A percentile compares a stretch with the other conserved stretches of the same genome.
Evolutionary conservation across 1,139 yeast genomes (phyloP).

Genomic region (Blastobotrys apis): DNA sequence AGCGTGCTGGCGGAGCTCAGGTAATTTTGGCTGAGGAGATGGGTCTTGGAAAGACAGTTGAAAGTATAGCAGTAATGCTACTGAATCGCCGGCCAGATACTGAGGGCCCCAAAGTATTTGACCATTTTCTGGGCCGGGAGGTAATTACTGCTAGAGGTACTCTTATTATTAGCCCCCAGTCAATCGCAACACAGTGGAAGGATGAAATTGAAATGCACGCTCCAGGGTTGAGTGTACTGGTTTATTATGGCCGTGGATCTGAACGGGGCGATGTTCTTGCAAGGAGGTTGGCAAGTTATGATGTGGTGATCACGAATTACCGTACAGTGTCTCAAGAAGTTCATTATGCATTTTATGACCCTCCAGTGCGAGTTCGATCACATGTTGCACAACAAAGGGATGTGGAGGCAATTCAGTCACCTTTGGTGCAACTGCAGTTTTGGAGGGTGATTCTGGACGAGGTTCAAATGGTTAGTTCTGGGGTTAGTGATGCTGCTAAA

Average conservation of each 20-base stretch:
- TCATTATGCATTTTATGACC: slow-evolving; percentile 73
- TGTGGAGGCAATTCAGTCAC: slow-evolving; percentile 42
- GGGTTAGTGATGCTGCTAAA: slow-evolving; percentile 69
- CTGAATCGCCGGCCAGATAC: slow-evolving; percentile 49
- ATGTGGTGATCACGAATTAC: slow-evolving; percentile 82
- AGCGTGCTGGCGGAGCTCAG: slow-evolving; percentile 4
- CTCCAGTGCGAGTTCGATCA: slow-evolving; percentile 29
- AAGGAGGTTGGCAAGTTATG: slow-evolving; percentile 49
- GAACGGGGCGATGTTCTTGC: slow-evolving; percentile 37
- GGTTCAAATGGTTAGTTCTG: slow-evolving; percentile 84
- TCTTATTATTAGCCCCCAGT: slow-evolving; percentile 76
- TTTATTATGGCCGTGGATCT: slow-evolving; percentile 55
- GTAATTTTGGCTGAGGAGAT: slow-evolving; percentile 87
- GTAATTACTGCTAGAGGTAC: slow-evolving; percentile 64
- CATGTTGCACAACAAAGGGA: slow-evolving; percentile 24
- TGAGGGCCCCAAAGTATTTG: slow-evolving; percentile 29
- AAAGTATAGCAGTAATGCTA: slow-evolving; percentile 60
- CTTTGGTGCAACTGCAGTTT: slow-evolving; percentile 77
- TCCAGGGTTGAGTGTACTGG: slow-evolving; percentile 51
- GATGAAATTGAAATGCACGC: slow-evolving; percentile 64
- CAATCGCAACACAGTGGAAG: slow-evolving; percentile 80
- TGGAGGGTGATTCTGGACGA: slow-evolving; percentile 91
- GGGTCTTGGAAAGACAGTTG: slow-evolving; percentile 96
- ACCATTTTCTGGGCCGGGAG: slow-evolving; percentile 44
- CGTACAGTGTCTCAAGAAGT: slow-evolving; percentile 63